Conservation (phyloP, 2,329 filamentous ascomycete genomes). For the Pyricularia pennisetigena region DNA sequence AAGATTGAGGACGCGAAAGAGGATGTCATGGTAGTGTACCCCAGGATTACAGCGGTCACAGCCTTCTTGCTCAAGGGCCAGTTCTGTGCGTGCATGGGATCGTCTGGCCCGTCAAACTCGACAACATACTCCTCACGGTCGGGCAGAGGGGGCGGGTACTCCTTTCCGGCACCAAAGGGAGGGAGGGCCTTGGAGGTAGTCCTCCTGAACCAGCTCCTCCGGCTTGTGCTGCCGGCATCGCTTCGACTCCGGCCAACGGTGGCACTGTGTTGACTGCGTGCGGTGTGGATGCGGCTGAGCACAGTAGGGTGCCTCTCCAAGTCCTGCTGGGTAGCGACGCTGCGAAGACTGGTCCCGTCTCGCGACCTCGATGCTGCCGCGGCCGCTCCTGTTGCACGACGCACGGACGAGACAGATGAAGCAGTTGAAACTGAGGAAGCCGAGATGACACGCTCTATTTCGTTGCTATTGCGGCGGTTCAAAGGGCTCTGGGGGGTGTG, state of each 20-base stretch:
- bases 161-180: constrained; percentile 62
- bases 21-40: constrained; percentile 61
- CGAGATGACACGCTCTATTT: constrained; percentile 49
- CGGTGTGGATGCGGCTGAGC: constrained; percentile 61
- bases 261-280: constrained; percentile 57
- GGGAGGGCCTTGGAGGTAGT: constrained; percentile 51
- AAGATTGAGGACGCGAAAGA: constrained; percentile 71
- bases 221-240: constrained; percentile 18
- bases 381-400: background rate
- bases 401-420: constrained; percentile 19
- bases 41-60: constrained; percentile 56
- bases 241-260: constrained; percentile 52
- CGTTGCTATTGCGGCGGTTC: constrained; percentile 17
- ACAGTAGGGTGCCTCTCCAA: constrained; percentile 61
- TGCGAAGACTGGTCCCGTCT: constrained; percentile 40
- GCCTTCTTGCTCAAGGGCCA: constrained; percentile 76
- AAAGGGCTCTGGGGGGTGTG: constrained; percentile 6
- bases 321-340: constrained; percentile 55
- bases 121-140: constrained; percentile 66
- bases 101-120: constrained; percentile 74
- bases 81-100: constrained; percentile 80
- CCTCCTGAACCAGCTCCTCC: constrained; percentile 8
- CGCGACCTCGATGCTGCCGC: constrained; percentile 17
- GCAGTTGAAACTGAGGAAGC: constrained; percentile 40
- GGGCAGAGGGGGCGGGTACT: constrained; percentile 60